These are phyloP conservation scores for Aspergillus novoparasiticus DNA, from an alignment of 2,329 filamentous ascomycete species.

Conservation along the genomic window DNA sequence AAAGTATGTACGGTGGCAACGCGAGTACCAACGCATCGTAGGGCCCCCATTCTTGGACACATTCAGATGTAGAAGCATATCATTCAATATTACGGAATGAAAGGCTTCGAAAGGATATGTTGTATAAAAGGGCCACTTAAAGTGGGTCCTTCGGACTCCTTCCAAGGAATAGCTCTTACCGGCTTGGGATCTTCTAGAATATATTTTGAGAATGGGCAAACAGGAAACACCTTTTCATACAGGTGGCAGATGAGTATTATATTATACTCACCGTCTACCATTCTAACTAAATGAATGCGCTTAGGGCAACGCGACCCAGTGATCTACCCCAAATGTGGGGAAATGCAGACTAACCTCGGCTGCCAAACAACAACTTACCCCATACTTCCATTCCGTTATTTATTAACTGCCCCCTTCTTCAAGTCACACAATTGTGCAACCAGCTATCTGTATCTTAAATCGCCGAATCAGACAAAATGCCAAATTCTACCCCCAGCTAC, in stretches of 20 bases:
- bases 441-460: background rate
- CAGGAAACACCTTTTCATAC: too few species aligned
- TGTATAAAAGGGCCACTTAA: too few species aligned
- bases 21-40: too few species aligned
- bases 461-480: background rate
- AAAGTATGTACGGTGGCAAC: too few species aligned
- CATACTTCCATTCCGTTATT: background rate
- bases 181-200: conserved; percentile 12
- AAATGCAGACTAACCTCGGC: background rate
- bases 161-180: too few species aligned
- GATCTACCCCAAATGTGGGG: background rate
- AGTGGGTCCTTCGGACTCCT: too few species aligned
- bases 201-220: too few species aligned
- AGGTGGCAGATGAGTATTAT: too few species aligned
- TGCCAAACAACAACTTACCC: background rate
- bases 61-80: too few species aligned
- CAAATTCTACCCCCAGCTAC: conserved; percentile 20
- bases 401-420: background rate
- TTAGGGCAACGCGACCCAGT: background rate
- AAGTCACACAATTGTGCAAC: background rate
- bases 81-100: too few species aligned
- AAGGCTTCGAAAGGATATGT: too few species aligned
- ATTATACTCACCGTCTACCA: background rate
- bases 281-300: background rate
- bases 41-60: too few species aligned